These are phyloP conservation scores for Kandelia obovata DNA, from an alignment of 345 rosid species.

Conservation along the genomic window DNA sequence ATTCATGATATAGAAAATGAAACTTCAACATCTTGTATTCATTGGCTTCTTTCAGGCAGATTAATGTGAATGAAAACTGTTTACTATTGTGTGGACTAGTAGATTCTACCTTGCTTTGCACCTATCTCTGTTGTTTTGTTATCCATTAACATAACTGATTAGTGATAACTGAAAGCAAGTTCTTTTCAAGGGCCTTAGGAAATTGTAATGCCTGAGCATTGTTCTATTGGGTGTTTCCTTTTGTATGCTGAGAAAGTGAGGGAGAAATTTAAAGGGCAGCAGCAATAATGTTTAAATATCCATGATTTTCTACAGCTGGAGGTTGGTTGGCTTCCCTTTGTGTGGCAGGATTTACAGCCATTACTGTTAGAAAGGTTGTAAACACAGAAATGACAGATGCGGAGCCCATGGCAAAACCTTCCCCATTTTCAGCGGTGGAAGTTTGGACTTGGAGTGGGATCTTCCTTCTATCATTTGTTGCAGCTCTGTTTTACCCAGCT, in stretches of 20 bases:
- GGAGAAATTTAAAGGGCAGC: not conserved
- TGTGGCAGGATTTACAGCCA: slow-evolving; percentile 86
- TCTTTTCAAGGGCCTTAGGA: too few species aligned
- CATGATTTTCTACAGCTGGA: slow-evolving; percentile 47
- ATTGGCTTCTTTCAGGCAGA: too few species aligned
- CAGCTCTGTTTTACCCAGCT: slow-evolving; percentile 63
- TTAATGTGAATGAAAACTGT: too few species aligned
- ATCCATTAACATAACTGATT: too few species aligned
- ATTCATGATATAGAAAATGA: too few species aligned
- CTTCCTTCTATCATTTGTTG: slow-evolving; percentile 61
- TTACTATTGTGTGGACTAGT: too few species aligned
- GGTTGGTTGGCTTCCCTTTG: slow-evolving; percentile 96
- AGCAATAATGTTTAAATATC: not conserved
- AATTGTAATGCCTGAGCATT: too few species aligned
- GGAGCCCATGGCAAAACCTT: slow-evolving; percentile 87
- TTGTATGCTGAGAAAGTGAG: not conserved
- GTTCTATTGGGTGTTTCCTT: too few species aligned
- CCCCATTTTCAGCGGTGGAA: slow-evolving; percentile 67
- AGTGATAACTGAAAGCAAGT: too few species aligned
- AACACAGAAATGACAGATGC: slow-evolving; percentile 85
- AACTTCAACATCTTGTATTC: too few species aligned
- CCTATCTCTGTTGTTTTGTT: too few species aligned
- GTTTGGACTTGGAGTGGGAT: slow-evolving; percentile 77
- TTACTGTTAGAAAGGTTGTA: slow-evolving; percentile 74
- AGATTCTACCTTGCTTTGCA: too few species aligned